Conservation (phyloP, 345 rosid genomes). For the Acer saccharum region DNA sequence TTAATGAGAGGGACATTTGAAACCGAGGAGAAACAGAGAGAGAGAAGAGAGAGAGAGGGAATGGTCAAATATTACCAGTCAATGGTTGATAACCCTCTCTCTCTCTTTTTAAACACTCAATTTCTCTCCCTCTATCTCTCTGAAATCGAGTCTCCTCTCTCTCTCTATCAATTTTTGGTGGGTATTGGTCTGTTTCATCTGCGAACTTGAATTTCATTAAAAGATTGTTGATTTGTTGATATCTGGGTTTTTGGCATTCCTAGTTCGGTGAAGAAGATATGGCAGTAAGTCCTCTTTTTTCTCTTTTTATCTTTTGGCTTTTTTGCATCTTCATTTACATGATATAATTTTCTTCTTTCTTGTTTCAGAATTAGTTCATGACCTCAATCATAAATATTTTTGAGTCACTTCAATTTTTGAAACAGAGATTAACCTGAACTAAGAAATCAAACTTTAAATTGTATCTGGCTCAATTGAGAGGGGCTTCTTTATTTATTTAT, state of each 20-base stretch:
- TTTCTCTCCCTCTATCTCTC: constrained; percentile 11
- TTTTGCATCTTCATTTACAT: neutral
- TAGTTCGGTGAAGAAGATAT: constrained; percentile 34
- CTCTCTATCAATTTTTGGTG: neutral
- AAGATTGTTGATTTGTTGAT: neutral
- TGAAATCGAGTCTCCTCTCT: neutral
- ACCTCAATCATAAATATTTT: neutral
- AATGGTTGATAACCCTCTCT: constrained; percentile 54
- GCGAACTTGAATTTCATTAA: constrained; percentile 3
- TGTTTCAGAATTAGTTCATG: neutral
- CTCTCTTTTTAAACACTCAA: constrained; percentile 10
- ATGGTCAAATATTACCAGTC: constrained; percentile 56
- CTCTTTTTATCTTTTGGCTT: too few relatives aligned
- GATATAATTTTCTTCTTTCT: neutral
- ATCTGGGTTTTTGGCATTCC: constrained; percentile 12
- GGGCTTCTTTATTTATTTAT: neutral
- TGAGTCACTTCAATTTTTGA: neutral
- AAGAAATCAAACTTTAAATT: neutral
- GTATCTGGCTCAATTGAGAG: neutral
- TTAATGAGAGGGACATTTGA: constrained; percentile 32
- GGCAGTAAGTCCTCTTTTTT: constrained; percentile 56
- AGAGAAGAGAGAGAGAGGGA: constrained; percentile 17
- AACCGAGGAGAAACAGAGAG: constrained; percentile 27
- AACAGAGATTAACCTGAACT: neutral
- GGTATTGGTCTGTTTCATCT: constrained; percentile 5